Conservation (phyloP, 2,329 filamentous ascomycete species). For the Xylariaceae sp. region DNA sequence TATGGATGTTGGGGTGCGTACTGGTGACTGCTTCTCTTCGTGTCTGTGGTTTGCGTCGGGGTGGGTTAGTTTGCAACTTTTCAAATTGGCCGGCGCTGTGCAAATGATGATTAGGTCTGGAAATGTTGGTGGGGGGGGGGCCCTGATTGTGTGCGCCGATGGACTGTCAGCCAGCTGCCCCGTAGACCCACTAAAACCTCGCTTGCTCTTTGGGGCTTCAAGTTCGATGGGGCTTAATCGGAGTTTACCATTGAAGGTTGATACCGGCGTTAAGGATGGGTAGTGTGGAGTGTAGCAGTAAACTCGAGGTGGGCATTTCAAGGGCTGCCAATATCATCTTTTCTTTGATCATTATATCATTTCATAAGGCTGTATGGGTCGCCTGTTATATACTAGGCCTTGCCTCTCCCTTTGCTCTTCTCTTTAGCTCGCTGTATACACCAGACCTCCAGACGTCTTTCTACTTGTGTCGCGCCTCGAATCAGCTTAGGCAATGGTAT, state of each 20-base stretch:
- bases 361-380: constrained; percentile 6
- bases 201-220: constrained; percentile 2
- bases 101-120: not conserved
- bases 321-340: too few relatives aligned
- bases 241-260: too few relatives aligned
- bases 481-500: constrained; percentile 34
- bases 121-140: constrained; percentile 18
- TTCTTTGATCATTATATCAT: constrained; percentile 1
- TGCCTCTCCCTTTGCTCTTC: constrained; percentile 22
- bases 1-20: constrained; percentile 11
- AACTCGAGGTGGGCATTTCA: too few relatives aligned
- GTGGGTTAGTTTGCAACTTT: constrained; percentile 12
- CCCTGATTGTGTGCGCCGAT: not conserved
- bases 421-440: constrained; percentile 24
- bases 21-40: constrained; percentile 24
- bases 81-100: too few relatives aligned
- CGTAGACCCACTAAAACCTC: not conserved
- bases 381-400: constrained; percentile 15
- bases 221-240: too few relatives aligned
- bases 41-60: constrained; percentile 12
- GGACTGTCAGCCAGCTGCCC: not conserved
- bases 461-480: constrained; percentile 34
- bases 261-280: too few relatives aligned
- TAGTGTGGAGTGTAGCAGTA: too few relatives aligned
- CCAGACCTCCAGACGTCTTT: constrained; percentile 35